Evolutionary conservation across 2,329 filamentous ascomycete genomes (phyloP), one percentile per base, ranked within the genome.

Genomic region (Colletotrichum horii): DNA sequence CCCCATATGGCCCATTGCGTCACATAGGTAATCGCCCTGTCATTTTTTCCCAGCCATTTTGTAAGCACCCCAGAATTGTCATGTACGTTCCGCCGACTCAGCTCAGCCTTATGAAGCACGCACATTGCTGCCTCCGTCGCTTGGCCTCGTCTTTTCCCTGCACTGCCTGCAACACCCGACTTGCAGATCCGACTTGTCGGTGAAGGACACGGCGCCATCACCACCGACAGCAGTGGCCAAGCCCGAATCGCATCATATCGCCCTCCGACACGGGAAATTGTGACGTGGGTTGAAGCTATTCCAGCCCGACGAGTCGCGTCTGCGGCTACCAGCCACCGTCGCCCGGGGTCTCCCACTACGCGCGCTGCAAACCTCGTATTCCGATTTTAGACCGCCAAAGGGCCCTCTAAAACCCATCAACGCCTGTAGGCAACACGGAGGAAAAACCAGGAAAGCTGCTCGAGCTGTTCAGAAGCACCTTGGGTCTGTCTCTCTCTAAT

Each of bases 201-300:
- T 73, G 62, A 65, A 30, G 15, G 58, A 55, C 15, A 34, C 19
- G 48, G 22, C 66, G 22, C 11, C 14, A 32, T 56, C 38, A 36
- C 43, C 52, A 52, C 68, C 61, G 38, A 62, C 62, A 56, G 19
- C 68, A 32, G 61, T 38, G 14, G 34, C 68, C 62, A 71, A 66
- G 68, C 28, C 55, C 55, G 38, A n/a, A 9, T 62, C 55, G 72
- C 30, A 36, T 67, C 62, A 72, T 67, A 56, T n/a, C n/a, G 32
- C 24, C n/a, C 30, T 19, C 30, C 56, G 38, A 65, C 32, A 73
- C 64, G 60, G 67, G 71, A 30, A 28, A 43, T 60, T 55, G 48
- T 73, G 70, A 72, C 73, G 58, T 75, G 64, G 32, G 61, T 43
- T 73, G 73, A 75, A 52, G 70, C 70, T 75, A 65, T 75, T 73